phyloP scores from a whole-genome alignment of 768 basidiomycete species.

The Kondoa malvinella region DNA sequence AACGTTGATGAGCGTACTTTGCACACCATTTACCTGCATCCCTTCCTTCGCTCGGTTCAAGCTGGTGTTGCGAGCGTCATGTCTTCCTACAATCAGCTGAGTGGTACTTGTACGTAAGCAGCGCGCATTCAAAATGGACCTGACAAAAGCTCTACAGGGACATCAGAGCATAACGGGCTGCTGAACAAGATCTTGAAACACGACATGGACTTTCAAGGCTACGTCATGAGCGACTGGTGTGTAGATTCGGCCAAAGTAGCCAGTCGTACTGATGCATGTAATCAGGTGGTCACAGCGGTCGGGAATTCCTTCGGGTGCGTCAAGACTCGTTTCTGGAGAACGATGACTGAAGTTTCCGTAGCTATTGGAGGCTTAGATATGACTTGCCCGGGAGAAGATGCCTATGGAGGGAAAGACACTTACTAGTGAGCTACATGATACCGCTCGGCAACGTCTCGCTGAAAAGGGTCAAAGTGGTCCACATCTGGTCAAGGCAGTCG shows the following conservation, averaged over 20 bases:
- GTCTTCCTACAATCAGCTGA: conserved; percentile 14
- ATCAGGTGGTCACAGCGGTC: neutral
- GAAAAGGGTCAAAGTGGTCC: neutral
- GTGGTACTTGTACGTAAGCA: neutral
- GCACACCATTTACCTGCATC: conserved; percentile 27
- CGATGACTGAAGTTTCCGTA: no score
- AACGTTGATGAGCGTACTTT: conserved; percentile 38
- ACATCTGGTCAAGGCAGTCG: neutral
- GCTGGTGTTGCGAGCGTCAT: conserved; percentile 38
- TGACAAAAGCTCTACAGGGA: neutral
- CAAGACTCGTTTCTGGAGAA: no score
- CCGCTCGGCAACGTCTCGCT: neutral
- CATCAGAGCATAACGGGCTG: neutral
- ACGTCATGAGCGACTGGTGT: neutral
- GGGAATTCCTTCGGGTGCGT: neutral
- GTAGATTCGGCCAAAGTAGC: neutral
- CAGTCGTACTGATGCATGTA: neutral
- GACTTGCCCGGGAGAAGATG: neutral
- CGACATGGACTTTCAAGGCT: conserved; percentile 3
- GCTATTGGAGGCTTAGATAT: neutral
- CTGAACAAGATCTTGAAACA: neutral
- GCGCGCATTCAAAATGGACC: neutral
- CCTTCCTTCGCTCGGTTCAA: conserved; percentile 38
- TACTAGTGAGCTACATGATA: neutral
- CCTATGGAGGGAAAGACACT: neutral